phyloP scores from a whole-genome alignment of 2,329 filamentous ascomycete genomes.

The Aspergillus viridinutans region DNA sequence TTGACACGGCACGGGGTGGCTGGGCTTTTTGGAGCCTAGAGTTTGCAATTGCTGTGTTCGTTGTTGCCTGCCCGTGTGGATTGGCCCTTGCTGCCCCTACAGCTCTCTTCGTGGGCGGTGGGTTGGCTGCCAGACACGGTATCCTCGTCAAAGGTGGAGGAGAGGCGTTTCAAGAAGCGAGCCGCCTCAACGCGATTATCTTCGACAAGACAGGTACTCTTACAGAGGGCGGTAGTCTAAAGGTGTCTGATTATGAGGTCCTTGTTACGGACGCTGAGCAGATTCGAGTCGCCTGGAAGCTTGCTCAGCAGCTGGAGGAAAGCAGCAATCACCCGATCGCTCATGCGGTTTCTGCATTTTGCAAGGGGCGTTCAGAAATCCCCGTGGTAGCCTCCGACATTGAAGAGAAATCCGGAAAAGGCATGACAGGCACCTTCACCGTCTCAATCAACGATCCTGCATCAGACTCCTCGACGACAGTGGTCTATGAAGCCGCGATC shows the following conservation, averaged over 20 bases:
- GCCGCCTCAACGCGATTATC: conserved; percentile 70
- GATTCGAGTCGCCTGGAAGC: conserved; percentile 40
- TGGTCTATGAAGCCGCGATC: conserved; percentile 47
- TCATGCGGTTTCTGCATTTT: conserved; percentile 51
- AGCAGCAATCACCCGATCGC: conserved; percentile 59
- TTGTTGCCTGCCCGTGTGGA: conserved; percentile 81
- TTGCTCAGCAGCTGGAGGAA: conserved; percentile 52
- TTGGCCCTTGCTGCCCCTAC: conserved; percentile 81
- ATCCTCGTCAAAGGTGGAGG: conserved; percentile 81
- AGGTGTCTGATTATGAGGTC: conserved; percentile 50
- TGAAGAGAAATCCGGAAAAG: conserved; percentile 55
- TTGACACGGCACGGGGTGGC: conserved; percentile 44
- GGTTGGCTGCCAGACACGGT: conserved; percentile 72
- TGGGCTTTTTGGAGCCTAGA: conserved; percentile 55
- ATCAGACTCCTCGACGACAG: conserved; percentile 11
- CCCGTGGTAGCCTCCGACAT: conserved; percentile 36
- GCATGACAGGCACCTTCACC: conserved; percentile 51
- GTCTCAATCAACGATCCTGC: conserved; percentile 20
- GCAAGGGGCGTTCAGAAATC: conserved; percentile 27
- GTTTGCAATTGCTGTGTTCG: conserved; percentile 78
- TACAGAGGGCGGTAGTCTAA: conserved; percentile 60
- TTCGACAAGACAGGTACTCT: conserved; percentile 89
- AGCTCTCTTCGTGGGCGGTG: conserved; percentile 78
- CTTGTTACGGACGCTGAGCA: conserved; percentile 31
- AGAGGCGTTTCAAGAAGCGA: conserved; percentile 81